Evolutionary conservation across 2,329 filamentous ascomycete genomes (phyloP).

Genomic region (Hypoxylon sp.): DNA sequence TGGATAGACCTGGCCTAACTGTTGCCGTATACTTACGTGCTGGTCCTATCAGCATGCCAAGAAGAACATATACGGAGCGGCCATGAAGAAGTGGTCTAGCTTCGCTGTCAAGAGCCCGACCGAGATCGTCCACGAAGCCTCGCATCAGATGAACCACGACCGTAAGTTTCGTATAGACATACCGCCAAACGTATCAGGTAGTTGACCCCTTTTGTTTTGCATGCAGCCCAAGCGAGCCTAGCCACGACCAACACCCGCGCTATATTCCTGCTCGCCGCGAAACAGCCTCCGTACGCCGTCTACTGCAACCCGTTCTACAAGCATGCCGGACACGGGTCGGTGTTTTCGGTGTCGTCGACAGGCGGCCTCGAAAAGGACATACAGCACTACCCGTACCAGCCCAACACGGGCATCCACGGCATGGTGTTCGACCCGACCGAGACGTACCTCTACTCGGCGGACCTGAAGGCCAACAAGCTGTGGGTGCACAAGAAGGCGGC

Average conservation of each 20-base stretch:
- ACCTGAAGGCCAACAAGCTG: constrained; percentile 79
- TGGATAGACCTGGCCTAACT: background rate
- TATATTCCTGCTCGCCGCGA: constrained; percentile 85
- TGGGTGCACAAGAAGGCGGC: constrained; percentile 81
- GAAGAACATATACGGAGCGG: constrained; percentile 86
- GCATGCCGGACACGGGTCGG: constrained; percentile 80
- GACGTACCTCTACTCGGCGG: constrained; percentile 79
- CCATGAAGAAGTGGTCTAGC: constrained; percentile 93
- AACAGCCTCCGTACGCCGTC: constrained; percentile 79
- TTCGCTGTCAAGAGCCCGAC: constrained; percentile 78
- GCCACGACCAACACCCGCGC: constrained; percentile 82
- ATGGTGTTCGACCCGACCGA: constrained; percentile 82
- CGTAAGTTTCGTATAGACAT: constrained; percentile 57
- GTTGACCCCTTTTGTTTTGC: constrained; percentile 22
- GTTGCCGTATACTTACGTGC: constrained; percentile 29
- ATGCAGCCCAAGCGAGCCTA: constrained; percentile 70
- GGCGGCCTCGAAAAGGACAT: constrained; percentile 70
- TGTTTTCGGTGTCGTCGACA: constrained; percentile 68
- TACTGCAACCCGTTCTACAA: constrained; percentile 94
- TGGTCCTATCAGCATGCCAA: constrained; percentile 69
- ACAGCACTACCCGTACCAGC: constrained; percentile 77
- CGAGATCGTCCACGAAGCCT: constrained; percentile 77
- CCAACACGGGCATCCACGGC: constrained; percentile 77
- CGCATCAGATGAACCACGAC: constrained; percentile 78
- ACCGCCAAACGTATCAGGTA: constrained; percentile 21